phyloP scores from a whole-genome alignment of 2,329 filamentous ascomycete genomes.

The Calonectria ilicicola region DNA sequence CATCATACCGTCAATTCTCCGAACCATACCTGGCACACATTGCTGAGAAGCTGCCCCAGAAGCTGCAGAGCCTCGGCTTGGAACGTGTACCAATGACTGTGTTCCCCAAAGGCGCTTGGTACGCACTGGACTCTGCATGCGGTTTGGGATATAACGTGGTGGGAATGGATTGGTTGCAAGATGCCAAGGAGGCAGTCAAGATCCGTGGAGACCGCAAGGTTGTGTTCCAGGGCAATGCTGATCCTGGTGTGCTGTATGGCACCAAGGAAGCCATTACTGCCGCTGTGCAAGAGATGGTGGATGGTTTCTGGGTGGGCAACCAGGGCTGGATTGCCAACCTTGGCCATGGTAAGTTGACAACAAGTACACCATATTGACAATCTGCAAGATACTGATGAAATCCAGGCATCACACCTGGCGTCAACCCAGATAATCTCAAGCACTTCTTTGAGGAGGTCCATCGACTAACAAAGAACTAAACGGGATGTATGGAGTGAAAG shows the following conservation, averaged over 20 bases:
- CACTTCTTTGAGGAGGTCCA: conserved; percentile 97
- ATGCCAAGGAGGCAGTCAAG: conserved; percentile 84
- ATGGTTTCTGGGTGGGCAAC: conserved; percentile 83
- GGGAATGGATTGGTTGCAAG: conserved; percentile 94
- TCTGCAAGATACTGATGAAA: conserved; percentile 22
- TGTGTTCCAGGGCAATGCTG: conserved; percentile 93
- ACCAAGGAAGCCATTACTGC: conserved; percentile 83
- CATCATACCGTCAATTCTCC: conserved; percentile 85
- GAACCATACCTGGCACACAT: conserved; percentile 90
- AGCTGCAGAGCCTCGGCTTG: conserved; percentile 78
- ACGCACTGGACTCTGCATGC: conserved; percentile 89
- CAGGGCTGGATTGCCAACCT: conserved; percentile 98
- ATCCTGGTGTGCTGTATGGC: conserved; percentile 93
- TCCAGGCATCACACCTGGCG: conserved; percentile 89
- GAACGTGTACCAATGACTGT: conserved; percentile 95
- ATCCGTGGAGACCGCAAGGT: conserved; percentile 80
- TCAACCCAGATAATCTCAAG: conserved; percentile 91
- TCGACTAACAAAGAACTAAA: conserved; percentile 66
- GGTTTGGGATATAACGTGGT: conserved; percentile 93
- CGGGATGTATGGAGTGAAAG: background rate
- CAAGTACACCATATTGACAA: background rate
- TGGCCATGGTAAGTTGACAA: conserved; percentile 79
- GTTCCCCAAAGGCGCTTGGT: conserved; percentile 98
- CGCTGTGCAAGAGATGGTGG: conserved; percentile 87
- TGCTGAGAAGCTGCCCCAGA: conserved; percentile 80